Conservation (phyloP, 2,329 filamentous ascomycete genomes). For the Fragosphaeria purpurea region DNA sequence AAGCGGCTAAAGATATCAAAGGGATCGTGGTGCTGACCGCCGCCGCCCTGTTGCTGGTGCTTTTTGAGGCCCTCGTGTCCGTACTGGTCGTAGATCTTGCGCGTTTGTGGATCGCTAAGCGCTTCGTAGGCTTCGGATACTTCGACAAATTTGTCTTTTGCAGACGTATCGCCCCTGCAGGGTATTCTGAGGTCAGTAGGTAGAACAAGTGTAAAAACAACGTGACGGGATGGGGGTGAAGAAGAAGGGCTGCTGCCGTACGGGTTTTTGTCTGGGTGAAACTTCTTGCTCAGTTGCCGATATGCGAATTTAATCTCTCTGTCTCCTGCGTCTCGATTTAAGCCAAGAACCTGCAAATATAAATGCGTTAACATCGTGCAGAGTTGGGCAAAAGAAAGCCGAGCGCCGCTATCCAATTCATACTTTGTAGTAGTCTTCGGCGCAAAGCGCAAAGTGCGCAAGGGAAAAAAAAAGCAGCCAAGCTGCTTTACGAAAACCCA, state of each 20-base stretch:
- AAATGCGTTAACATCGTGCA: not conserved
- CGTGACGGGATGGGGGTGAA: not conserved
- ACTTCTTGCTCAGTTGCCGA: conserved; percentile 85
- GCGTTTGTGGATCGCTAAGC: conserved; percentile 67
- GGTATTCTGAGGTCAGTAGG: conserved; percentile 5
- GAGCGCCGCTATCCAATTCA: no score
- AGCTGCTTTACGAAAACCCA: not conserved
- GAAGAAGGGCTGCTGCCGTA: conserved; percentile 34
- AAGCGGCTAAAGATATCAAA: conserved; percentile 96
- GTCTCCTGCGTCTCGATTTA: conserved; percentile 70
- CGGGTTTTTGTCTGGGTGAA: conserved; percentile 97
- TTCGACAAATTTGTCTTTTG: conserved; percentile 84
- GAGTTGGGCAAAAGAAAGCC: not conserved
- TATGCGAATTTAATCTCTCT: conserved; percentile 92
- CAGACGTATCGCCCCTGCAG: conserved; percentile 61
- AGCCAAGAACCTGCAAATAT: conserved; percentile 56
- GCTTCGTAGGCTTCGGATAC: conserved; percentile 94
- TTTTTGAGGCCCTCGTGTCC: conserved; percentile 86
- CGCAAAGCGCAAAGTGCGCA: conserved; percentile 44
- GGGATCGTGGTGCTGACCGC: conserved; percentile 62
- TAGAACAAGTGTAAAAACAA: not conserved
- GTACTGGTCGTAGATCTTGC: conserved; percentile 87
- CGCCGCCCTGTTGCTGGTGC: conserved; percentile 61
- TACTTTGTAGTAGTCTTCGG: conserved; percentile 73
- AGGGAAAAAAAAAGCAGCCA: conserved; percentile 43